A percentile compares a stretch with the other conserved stretches of the same genome.
phyloP scores from a whole-genome alignment of 202 grass and related monocot species.

The Tripidium arundinaceum region DNA sequence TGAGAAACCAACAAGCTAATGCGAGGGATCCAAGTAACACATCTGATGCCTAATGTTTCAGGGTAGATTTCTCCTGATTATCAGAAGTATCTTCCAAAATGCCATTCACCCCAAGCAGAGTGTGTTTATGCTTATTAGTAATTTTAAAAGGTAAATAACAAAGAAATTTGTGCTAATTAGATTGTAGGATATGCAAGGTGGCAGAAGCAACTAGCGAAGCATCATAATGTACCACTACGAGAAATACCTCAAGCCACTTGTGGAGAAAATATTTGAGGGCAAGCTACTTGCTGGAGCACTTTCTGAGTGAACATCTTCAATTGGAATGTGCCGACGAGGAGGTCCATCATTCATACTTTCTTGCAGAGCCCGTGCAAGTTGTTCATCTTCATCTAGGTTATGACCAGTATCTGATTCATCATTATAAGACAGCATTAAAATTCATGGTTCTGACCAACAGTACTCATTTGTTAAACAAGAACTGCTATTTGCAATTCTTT shows the following conservation, averaged over 20 bases:
- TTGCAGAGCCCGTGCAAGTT: conserved; percentile 76
- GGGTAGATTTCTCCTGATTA: too few relatives aligned
- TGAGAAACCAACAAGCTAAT: conserved; percentile 13
- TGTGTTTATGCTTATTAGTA: conserved; percentile 2
- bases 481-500: conserved; percentile 12
- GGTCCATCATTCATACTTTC: conserved; percentile 71
- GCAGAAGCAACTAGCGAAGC: conserved; percentile 3
- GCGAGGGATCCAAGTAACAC: conserved; percentile 3
- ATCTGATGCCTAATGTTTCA: too few relatives aligned
- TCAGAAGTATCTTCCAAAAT: not conserved
- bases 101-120: not conserved
- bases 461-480: conserved; percentile 24
- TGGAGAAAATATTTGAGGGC: conserved; percentile 32
- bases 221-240: conserved; percentile 20
- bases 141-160: not conserved
- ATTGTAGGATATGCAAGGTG: not conserved
- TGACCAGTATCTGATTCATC: conserved; percentile 51
- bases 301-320: conserved; percentile 30
- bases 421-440: too few relatives aligned
- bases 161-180: not conserved
- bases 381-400: conserved; percentile 83
- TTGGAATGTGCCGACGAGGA: conserved; percentile 38
- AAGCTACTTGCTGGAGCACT: conserved; percentile 34
- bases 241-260: conserved; percentile 45
- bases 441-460: conserved; percentile 24